A percentile compares a stretch with the other conserved stretches of the same genome.
Evolutionary conservation across 257 asterid species (phyloP).

Genomic region (Fraxinus anomala): DNA sequence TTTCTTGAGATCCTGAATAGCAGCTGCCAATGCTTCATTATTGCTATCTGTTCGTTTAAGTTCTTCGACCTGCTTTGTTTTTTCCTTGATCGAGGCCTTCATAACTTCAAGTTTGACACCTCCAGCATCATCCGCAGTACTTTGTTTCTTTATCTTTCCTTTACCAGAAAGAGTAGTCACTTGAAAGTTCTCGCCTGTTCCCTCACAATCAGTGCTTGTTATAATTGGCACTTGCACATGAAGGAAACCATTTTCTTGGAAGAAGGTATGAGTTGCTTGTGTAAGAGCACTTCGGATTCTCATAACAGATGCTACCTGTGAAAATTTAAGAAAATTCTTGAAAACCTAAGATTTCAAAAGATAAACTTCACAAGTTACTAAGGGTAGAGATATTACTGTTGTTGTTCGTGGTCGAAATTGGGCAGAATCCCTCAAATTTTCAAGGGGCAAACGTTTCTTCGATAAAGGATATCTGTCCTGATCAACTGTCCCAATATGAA

Average conservation of each 20-base stretch:
- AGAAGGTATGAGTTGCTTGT: constrained; percentile 57
- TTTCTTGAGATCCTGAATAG: constrained; percentile 67
- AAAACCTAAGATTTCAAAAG: background rate
- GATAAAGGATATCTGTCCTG: constrained; percentile 67
- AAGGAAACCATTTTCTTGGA: constrained; percentile 62
- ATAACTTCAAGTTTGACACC: constrained; percentile 48
- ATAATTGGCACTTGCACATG: constrained; percentile 83
- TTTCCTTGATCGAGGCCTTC: constrained; percentile 61
- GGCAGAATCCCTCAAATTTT: constrained; percentile 55
- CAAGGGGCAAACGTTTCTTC: constrained; percentile 79
- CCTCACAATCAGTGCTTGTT: constrained; percentile 64
- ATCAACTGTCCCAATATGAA: constrained; percentile 70
- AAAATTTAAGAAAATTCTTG: constrained; percentile 4
- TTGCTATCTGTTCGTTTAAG: constrained; percentile 72
- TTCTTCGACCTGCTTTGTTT: constrained; percentile 62
- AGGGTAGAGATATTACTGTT: constrained; percentile 47
- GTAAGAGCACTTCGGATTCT: constrained; percentile 62
- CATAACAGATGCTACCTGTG: constrained; percentile 83
- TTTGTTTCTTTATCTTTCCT: constrained; percentile 31
- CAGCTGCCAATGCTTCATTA: constrained; percentile 73
- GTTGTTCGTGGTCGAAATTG: constrained; percentile 88
- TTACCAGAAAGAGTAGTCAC: constrained; percentile 55
- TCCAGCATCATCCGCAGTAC: constrained; percentile 20
- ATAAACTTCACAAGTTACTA: background rate
- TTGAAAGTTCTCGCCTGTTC: constrained; percentile 49